A percentile compares a stretch with the other conserved stretches of the same genome.
phyloP scores from a whole-genome alignment of 352 stramenopile genomes.

The Globisporangium mamillatum region DNA sequence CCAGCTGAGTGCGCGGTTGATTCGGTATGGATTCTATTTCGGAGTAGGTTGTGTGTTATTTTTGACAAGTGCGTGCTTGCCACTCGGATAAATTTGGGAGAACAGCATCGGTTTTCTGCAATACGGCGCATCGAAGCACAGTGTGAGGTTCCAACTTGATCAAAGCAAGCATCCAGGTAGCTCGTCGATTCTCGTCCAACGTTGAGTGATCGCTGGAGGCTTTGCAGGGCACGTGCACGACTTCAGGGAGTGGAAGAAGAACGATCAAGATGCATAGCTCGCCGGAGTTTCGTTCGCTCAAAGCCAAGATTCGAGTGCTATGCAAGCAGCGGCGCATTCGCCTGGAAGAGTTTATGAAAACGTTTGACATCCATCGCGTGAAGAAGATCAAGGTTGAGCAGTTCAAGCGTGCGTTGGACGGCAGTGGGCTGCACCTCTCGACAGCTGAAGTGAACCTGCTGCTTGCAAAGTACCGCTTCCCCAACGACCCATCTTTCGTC shows the following conservation, averaged over 20 bases:
- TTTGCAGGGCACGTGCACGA: not conserved
- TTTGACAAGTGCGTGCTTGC: not conserved
- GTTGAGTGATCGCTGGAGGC: not conserved
- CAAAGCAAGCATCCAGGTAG: not conserved
- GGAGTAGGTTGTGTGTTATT: slow-evolving; percentile 1
- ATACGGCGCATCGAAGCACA: not conserved
- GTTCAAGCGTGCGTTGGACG: slow-evolving; percentile 77
- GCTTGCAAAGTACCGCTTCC: slow-evolving; percentile 64
- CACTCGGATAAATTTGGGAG: not conserved
- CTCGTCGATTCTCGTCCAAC: not conserved
- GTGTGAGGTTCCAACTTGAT: slow-evolving; percentile 1
- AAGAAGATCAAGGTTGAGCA: slow-evolving; percentile 83
- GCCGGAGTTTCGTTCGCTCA: slow-evolving; percentile 75
- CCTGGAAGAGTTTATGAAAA: slow-evolving; percentile 88
- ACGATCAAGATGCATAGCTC: slow-evolving; percentile 49
- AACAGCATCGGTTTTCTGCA: slow-evolving; percentile 7
- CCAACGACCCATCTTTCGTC: slow-evolving; percentile 58
- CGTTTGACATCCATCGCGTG: slow-evolving; percentile 78
- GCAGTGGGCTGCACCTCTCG: slow-evolving; percentile 66
- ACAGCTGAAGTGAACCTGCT: slow-evolving; percentile 50
- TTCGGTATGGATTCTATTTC: slow-evolving; percentile 8
- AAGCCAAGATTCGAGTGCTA: slow-evolving; percentile 71
- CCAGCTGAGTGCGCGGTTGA: not conserved
- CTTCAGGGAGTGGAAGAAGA: not conserved
- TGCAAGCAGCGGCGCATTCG: slow-evolving; percentile 84